Evolutionary conservation across 2,329 filamentous ascomycete genomes (phyloP), one percentile per base, ranked within the genome.

Genomic region (Beauveria sp.): DNA sequence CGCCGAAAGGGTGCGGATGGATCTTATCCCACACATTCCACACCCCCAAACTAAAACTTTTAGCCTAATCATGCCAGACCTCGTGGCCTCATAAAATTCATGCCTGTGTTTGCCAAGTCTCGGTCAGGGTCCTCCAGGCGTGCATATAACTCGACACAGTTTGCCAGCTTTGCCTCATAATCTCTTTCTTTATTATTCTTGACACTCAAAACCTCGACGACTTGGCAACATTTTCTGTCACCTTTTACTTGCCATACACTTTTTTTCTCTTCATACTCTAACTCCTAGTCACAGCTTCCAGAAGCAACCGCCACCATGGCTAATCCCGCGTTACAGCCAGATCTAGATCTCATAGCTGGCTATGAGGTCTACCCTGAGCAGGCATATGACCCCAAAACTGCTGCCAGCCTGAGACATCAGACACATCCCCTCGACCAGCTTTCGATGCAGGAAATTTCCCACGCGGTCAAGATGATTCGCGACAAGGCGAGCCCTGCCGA

Each of bases 361-460:
- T 79, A 78, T 71, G 76, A 74, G 62, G 75, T 79, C 64, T 76
- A 72, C 68, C 61, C 61, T 6, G 56, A 63, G 47, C 76, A 75
- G 68, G 75, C 76, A 66, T 75, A 75, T 67, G 67, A 71, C 69
- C 72, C 66, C 69, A 72, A 71, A 63, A 68, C 70, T 66, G 70
- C 70, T 68, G 72, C 71, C 63, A 69, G 74, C 59, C 64, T 69
- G 54, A 67, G 71, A 63, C 70, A 69, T 59, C 67, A 68, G 61
- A 66, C 67, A 18, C 75, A 77, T 66, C 76, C 75, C 64, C 70
- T 77, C 44, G 81, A 82, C 68, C 81, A 77, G 66, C 78, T 86
- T 61, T 79, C 76, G 54, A 70, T 81, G 66, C 75, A 81, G 44
- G 84, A 86, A 70, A 83, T 84, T 22, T 73, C 75, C 60, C 69